These are phyloP conservation scores for Senna tora DNA, from an alignment of 306 rosid species.

Conservation along the genomic window DNA sequence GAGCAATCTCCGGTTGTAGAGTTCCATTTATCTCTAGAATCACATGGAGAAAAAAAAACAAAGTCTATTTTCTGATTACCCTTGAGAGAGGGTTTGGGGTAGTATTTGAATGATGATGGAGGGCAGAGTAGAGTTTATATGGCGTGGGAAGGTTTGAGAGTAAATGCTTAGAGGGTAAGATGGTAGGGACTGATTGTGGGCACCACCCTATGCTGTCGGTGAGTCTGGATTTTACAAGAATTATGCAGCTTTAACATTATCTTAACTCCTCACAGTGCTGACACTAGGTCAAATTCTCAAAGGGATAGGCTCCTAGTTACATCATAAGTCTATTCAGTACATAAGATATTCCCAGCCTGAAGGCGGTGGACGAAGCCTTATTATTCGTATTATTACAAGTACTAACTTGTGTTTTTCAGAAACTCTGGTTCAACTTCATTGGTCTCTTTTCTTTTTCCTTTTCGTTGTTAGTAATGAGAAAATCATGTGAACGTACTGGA, in stretches of 20 bases:
- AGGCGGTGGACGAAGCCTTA: too few relatives aligned
- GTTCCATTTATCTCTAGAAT: constrained; percentile 34
- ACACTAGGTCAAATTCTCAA: not conserved
- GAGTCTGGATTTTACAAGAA: constrained; percentile 39
- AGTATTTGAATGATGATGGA: not conserved
- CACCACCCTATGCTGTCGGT: constrained; percentile 28
- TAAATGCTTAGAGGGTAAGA: not conserved
- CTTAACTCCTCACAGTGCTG: not conserved
- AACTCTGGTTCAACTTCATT: too few relatives aligned
- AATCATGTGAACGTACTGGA: not conserved
- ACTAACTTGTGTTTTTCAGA: too few relatives aligned
- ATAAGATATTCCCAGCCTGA: too few relatives aligned
- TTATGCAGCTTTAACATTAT: not conserved
- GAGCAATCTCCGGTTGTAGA: constrained; percentile 44
- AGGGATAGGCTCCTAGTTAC: not conserved
- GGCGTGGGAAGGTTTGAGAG: not conserved
- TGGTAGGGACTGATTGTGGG: constrained; percentile 34
- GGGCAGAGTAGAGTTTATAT: not conserved
- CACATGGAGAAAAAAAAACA: not conserved
- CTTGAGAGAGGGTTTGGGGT: not conserved
- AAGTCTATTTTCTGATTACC: not conserved
- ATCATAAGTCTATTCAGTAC: too few relatives aligned
- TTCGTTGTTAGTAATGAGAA: not conserved
- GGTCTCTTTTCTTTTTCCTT: not conserved
- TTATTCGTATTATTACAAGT: too few relatives aligned